Evolutionary conservation across 2,329 filamentous ascomycete genomes (phyloP).

Genomic region (Taxawa tesnikishii): DNA sequence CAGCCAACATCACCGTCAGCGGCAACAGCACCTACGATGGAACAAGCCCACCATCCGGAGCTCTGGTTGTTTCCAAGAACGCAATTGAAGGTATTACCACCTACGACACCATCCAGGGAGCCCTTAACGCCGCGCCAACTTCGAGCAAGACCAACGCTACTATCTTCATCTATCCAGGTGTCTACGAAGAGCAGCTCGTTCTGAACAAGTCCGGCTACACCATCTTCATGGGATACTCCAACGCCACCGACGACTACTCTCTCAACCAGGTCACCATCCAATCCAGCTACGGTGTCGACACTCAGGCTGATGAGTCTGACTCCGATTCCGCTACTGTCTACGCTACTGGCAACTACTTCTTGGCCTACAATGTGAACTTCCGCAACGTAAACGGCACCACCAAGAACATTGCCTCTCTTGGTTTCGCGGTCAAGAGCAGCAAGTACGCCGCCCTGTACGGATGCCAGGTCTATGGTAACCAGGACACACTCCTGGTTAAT

Average conservation of each 20-base stretch:
- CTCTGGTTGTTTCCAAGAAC: slow-evolving; percentile 26
- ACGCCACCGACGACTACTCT: slow-evolving; percentile 23
- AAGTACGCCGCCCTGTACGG: slow-evolving; percentile 26
- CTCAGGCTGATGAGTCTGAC: slow-evolving; percentile 22
- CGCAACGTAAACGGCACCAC: slow-evolving; percentile 24
- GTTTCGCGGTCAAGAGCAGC: slow-evolving; percentile 28
- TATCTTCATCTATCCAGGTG: slow-evolving; percentile 28
- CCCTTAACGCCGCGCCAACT: slow-evolving; percentile 21
- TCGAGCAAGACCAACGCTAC: slow-evolving; percentile 24
- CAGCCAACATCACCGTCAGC: slow-evolving; percentile 15
- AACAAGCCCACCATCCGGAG: slow-evolving; percentile 22
- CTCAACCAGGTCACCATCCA: slow-evolving; percentile 25
- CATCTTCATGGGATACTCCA: slow-evolving; percentile 27
- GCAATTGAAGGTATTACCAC: slow-evolving; percentile 22
- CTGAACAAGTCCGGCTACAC: slow-evolving; percentile 26
- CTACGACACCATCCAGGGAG: slow-evolving; percentile 24
- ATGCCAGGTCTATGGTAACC: slow-evolving; percentile 25
- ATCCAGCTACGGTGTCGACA: slow-evolving; percentile 23
- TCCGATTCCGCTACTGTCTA: slow-evolving; percentile 28
- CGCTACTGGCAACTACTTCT: slow-evolving; percentile 27
- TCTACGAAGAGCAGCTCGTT: slow-evolving; percentile 26
- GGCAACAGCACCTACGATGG: slow-evolving; percentile 18
- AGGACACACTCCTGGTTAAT: slow-evolving; percentile 25
- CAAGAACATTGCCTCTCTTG: slow-evolving; percentile 25
- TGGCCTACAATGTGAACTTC: slow-evolving; percentile 28